Conservation (phyloP, 805 yeast genomes). For the Lachancea sp. region DNA sequence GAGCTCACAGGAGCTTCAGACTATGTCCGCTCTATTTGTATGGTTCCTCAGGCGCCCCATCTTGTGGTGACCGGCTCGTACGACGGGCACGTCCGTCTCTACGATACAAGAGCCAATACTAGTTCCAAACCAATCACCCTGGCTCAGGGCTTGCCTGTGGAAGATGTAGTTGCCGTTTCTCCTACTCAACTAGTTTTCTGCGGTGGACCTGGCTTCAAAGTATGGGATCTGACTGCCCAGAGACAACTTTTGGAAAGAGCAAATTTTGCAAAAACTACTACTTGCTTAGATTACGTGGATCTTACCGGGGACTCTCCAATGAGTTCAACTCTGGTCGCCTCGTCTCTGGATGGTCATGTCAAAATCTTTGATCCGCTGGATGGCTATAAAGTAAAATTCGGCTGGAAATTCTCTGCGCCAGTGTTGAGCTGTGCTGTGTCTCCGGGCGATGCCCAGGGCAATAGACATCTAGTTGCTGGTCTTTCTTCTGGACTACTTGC, state of each 20-base stretch:
- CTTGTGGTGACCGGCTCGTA: constrained; percentile 90
- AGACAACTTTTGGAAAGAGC: constrained; percentile 61
- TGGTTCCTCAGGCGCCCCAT: constrained; percentile 69
- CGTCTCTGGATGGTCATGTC: constrained; percentile 95
- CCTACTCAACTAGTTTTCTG: constrained; percentile 69
- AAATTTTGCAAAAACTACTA: constrained; percentile 91
- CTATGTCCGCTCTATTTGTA: constrained; percentile 76
- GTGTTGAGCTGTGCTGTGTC: constrained; percentile 86
- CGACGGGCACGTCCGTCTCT: constrained; percentile 78
- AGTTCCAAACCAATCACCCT: constrained; percentile 49
- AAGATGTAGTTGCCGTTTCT: constrained; percentile 70
- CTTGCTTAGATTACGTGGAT: constrained; percentile 47
- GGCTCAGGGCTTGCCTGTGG: constrained; percentile 77
- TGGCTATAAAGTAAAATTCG: constrained; percentile 85
- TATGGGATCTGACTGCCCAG: constrained; percentile 85
- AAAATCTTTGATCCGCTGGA: constrained; percentile 80
- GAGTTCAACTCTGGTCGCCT: constrained; percentile 63
- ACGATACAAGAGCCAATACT: constrained; percentile 59
- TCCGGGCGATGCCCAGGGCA: constrained; percentile 43
- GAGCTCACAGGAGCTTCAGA: constrained; percentile 74
- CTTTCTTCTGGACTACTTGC: constrained; percentile 83
- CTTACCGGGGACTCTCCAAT: constrained; percentile 28
- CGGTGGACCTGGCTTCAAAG: constrained; percentile 75
- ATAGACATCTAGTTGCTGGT: constrained; percentile 86
- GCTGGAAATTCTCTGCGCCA: constrained; percentile 96